Percentiles rank a stretch among this genome's conserved stretches.
These are phyloP conservation scores for Coffea eugenioides DNA, from an alignment of 257 asterid genomes.

Conservation along the genomic window DNA sequence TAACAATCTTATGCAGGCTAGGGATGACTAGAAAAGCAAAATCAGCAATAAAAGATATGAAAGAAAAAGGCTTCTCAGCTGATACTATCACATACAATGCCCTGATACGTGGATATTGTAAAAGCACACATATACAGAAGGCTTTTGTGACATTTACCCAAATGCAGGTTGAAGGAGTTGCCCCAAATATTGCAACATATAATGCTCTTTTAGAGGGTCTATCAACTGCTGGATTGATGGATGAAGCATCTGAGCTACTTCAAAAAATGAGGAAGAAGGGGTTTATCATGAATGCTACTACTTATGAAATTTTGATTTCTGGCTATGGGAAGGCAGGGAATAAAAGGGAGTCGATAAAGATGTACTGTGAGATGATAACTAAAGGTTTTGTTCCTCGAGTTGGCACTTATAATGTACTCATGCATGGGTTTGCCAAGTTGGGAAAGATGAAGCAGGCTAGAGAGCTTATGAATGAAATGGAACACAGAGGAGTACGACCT, in stretches of 20 bases:
- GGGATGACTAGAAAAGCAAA: constrained; percentile 83
- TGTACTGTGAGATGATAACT: constrained; percentile 88
- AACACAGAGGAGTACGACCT: constrained; percentile 60
- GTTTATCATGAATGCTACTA: constrained; percentile 55
- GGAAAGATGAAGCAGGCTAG: constrained; percentile 89
- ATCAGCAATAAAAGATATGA: constrained; percentile 60
- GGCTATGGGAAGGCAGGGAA: constrained; percentile 73
- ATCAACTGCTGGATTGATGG: constrained; percentile 52
- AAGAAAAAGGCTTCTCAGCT: constrained; percentile 56
- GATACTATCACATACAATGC: constrained; percentile 74
- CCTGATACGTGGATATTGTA: constrained; percentile 76
- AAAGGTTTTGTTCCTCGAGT: constrained; percentile 73
- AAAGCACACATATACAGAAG: constrained; percentile 53
- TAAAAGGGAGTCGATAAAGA: constrained; percentile 69
- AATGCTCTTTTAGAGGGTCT: constrained; percentile 70
- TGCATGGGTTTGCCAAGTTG: constrained; percentile 63
- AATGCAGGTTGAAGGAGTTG: constrained; percentile 64
- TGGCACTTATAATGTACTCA: constrained; percentile 73
- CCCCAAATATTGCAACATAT: constrained; percentile 65
- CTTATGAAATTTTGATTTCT: constrained; percentile 65
- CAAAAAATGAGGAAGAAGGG: constrained; percentile 59
- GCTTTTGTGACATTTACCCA: constrained; percentile 52
- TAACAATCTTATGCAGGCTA: constrained; percentile 59
- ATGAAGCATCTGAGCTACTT: constrained; percentile 44
- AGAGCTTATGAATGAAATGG: constrained; percentile 88